Base-by-base conservation (phyloP, 495 filamentous ascomycete genomes). In the Lineolata rhizophorae region DNA sequence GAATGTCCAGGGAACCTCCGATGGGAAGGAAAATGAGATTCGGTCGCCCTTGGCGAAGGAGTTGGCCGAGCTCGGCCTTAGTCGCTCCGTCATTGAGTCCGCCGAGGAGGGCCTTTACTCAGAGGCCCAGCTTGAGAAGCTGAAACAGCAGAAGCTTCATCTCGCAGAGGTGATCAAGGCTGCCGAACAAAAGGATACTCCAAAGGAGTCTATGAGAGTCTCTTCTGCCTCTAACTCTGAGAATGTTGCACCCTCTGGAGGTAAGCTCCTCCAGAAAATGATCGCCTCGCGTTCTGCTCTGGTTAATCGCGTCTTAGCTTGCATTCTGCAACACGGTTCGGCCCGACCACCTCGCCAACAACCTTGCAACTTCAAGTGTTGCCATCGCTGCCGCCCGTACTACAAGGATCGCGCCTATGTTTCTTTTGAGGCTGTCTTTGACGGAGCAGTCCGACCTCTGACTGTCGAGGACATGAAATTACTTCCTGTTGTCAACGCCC, bases 351-450 rank as follows among this genome's bases (percentile, higher is more conserved):
- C n/a, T n/a, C n/a, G n/a, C n/a, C n/a, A n/a, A n/a, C n/a, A n/a
- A n/a, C n/a, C n/a, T n/a, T n/a, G 52, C 39, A 37, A 12, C 11
- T 48, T 49, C 34, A 29, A 46, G 16, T 39, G 40, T 26, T 54
- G 51, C 29, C 47, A 54, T 25, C 35, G 37, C 16, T 56, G 52
- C 38, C 46, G 52, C 10, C 51, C 51, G 2, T 49, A 44, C 31
- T 49, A 47, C 34, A 38, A 33, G n/a, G 51, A 56, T 29, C 52
- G 52, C 12, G 32, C 45, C 27, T 50, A 40, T 31, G 36, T 40
- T n/a, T 54, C 51, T 15, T 51, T 56, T 34, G 42, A 47, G 3
- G 30, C 39, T 14, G 44, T 49, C 22, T 33, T 53, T 25, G 27
- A 27, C 26, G 35, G 33, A 20, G 30, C 39, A 17, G 9, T 39